These are phyloP conservation scores for Boletus coccyginus DNA, from an alignment of 768 basidiomycete genomes.

Conservation along the genomic window DNA sequence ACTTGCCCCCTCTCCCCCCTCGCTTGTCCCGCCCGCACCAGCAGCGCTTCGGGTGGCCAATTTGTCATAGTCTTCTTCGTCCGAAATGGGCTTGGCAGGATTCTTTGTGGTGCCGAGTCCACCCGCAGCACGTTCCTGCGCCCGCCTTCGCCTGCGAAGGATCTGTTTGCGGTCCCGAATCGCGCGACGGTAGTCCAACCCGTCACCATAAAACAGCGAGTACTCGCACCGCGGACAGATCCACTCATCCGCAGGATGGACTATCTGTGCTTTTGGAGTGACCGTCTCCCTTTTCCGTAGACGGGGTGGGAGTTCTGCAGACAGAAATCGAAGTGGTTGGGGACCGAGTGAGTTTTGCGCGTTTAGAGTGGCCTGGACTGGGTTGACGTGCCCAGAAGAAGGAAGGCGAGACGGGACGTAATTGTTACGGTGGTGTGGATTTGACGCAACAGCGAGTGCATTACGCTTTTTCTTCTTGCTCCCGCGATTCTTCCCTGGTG, in stretches of 20 bases:
- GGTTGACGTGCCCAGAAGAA: constrained; percentile 39
- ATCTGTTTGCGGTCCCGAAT: constrained; percentile 78
- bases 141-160: constrained; percentile 62
- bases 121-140: constrained; percentile 61
- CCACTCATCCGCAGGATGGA: constrained; percentile 80
- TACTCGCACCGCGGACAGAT: constrained; percentile 96
- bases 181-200: constrained; percentile 58
- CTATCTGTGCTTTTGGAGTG: constrained; percentile 36
- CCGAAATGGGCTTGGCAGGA: constrained; percentile 15
- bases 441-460: constrained; percentile 87
- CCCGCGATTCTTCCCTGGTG: constrained; percentile 28
- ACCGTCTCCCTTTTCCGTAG: constrained; percentile 30
- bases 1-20: constrained; percentile 20
- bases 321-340: constrained; percentile 61
- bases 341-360: constrained; percentile 55
- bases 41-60: not conserved
- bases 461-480: constrained; percentile 93
- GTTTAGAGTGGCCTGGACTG: constrained; percentile 39
- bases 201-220: constrained; percentile 86
- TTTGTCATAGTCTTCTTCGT: constrained; percentile 25
- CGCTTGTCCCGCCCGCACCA: constrained; percentile 5
- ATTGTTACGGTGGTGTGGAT: constrained; percentile 93
- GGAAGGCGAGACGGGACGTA: constrained; percentile 87
- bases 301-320: constrained; percentile 61
- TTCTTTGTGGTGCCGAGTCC: constrained; percentile 26